These are phyloP conservation scores for Murraya paniculata DNA, from an alignment of 345 rosid genomes.

Conservation along the genomic window DNA sequence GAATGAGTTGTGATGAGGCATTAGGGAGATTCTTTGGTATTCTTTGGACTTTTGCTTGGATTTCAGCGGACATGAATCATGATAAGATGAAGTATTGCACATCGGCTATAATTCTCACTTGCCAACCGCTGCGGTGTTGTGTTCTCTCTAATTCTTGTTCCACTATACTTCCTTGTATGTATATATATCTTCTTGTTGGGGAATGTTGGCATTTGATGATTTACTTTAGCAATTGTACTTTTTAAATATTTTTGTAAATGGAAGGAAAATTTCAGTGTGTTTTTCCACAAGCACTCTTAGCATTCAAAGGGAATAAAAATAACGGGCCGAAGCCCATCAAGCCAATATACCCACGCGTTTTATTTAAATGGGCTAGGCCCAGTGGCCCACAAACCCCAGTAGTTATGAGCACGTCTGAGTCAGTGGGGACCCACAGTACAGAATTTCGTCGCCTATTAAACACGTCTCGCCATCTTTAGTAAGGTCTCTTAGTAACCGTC, in stretches of 20 bases:
- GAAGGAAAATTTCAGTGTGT: not conserved
- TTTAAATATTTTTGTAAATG: constrained; percentile 8
- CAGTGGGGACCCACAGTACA: not conserved
- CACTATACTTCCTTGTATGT: constrained; percentile 18
- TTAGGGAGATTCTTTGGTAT: not conserved
- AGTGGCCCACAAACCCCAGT: not conserved
- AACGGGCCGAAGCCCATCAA: not conserved
- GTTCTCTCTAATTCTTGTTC: constrained; percentile 19
- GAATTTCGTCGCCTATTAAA: not conserved
- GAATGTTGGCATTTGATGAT: constrained; percentile 10
- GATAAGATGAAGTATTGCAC: not conserved
- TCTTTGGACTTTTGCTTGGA: not conserved
- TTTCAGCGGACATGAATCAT: constrained; percentile 7
- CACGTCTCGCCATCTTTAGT: not conserved
- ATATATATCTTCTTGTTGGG: not conserved
- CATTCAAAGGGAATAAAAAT: not conserved
- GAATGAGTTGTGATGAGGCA: constrained; percentile 5
- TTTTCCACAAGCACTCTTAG: not conserved
- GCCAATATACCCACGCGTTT: not conserved
- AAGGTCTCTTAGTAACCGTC: constrained; percentile 22
- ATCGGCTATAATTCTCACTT: not conserved
- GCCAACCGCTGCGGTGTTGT: constrained; percentile 11
- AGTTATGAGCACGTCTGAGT: not conserved
- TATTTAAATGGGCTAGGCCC: not conserved
- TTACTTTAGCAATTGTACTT: not conserved